Evolutionary conservation across 2,329 filamentous ascomycete genomes (phyloP).

Genomic region (Cladosporium velox): DNA sequence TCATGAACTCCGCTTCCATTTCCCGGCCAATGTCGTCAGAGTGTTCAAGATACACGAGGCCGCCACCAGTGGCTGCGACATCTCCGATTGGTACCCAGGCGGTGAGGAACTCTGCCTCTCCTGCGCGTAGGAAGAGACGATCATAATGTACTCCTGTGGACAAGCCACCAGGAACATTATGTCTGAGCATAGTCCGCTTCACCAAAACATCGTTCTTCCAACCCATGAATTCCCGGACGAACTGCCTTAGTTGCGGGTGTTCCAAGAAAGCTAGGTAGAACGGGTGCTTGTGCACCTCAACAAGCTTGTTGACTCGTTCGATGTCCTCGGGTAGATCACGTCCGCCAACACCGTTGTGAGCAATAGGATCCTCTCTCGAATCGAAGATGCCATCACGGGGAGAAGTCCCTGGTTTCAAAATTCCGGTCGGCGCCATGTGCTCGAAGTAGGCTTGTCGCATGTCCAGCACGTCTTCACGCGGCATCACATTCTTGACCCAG

Average conservation of each 20-base stretch:
- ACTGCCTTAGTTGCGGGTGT: constrained; percentile 39
- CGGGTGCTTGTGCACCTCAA: constrained; percentile 38
- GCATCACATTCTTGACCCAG: constrained; percentile 46
- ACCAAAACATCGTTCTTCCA: constrained; percentile 42
- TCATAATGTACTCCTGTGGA: constrained; percentile 48
- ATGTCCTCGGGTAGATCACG: constrained; percentile 34
- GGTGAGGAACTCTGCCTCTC: constrained; percentile 38
- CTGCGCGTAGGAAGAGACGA: constrained; percentile 44
- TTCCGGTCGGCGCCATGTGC: constrained; percentile 41
- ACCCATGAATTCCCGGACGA: constrained; percentile 41
- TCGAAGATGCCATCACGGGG: constrained; percentile 48
- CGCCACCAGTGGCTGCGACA: constrained; percentile 40
- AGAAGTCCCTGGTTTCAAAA: constrained; percentile 42
- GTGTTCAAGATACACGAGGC: constrained; percentile 47
- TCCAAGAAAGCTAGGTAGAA: constrained; percentile 40
- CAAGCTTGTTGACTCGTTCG: constrained; percentile 33
- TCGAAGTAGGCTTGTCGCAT: constrained; percentile 45
- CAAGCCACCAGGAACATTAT: constrained; percentile 42
- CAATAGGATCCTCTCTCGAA: constrained; percentile 36
- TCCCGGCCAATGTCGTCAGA: constrained; percentile 39
- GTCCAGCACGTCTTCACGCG: constrained; percentile 47
- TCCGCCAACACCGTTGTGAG: constrained; percentile 31
- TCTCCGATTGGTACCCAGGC: constrained; percentile 46
- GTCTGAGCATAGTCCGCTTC: constrained; percentile 42
- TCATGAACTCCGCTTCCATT: constrained; percentile 44